A percentile compares a stretch with the other conserved stretches of the same genome.
These are phyloP conservation scores for Sphenostylis stenocarpa DNA, from an alignment of 306 rosid genomes.

Conservation along the genomic window DNA sequence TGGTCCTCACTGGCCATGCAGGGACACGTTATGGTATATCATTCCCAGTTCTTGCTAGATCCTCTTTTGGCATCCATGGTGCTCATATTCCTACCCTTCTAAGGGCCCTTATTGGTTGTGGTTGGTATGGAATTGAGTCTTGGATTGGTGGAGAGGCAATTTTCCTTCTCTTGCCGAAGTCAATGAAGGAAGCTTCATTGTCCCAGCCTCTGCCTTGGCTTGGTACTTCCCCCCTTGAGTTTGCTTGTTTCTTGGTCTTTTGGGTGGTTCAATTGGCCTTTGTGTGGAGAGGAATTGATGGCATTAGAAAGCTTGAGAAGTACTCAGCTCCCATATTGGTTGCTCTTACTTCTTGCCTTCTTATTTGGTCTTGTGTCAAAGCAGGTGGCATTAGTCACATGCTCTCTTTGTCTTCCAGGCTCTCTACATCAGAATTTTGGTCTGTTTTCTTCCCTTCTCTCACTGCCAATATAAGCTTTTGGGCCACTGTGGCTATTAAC, in stretches of 20 bases:
- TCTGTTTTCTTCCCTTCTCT: slow-evolving; percentile 78
- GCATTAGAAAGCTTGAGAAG: slow-evolving; percentile 74
- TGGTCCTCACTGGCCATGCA: slow-evolving; percentile 75
- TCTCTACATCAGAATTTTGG: slow-evolving; percentile 63
- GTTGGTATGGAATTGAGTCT: slow-evolving; percentile 96
- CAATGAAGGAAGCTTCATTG: slow-evolving; percentile 39
- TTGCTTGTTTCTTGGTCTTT: slow-evolving; percentile 62
- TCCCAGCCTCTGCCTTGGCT: slow-evolving; percentile 60
- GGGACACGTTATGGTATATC: slow-evolving; percentile 84
- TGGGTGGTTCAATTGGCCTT: slow-evolving; percentile 67
- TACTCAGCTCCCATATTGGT: slow-evolving; percentile 87
- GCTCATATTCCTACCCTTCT: slow-evolving; percentile 84
- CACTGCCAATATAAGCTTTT: slow-evolving; percentile 87
- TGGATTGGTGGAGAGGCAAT: slow-evolving; percentile 98
- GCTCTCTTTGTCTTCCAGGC: slow-evolving; percentile 72
- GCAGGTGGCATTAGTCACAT: slow-evolving; percentile 82
- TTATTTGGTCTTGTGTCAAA: slow-evolving; percentile 66
- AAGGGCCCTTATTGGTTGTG: slow-evolving; percentile 87
- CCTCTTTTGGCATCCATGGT: slow-evolving; percentile 83
- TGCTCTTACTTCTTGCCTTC: slow-evolving; percentile 52
- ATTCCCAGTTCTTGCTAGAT: slow-evolving; percentile 81
- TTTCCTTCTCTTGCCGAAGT: slow-evolving; percentile 65
- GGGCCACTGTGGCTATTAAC: slow-evolving; percentile 87
- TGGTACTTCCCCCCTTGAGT: slow-evolving; percentile 84
- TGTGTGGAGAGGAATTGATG: slow-evolving; percentile 84